Base-by-base conservation (phyloP, 2,329 filamentous ascomycete genomes). In the Sporothrix humicola region DNA sequence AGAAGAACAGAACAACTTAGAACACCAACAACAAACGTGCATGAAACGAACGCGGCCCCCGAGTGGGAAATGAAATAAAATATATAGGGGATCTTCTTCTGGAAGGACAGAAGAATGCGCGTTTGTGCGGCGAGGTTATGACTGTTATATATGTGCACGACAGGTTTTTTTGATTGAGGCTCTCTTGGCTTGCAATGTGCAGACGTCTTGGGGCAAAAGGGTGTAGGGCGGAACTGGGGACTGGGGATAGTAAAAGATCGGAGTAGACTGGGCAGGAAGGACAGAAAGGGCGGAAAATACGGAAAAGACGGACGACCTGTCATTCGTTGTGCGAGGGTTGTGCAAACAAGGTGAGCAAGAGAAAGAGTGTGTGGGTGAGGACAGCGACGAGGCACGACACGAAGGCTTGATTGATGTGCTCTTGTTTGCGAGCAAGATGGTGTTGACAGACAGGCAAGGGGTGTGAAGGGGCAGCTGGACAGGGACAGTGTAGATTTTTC, bases 391-490 rank as follows among this genome's bases (percentile, higher is more conserved):
- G n/a, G 17, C 12, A 8, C 23, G 15, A 46, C 37, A 20, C 6
- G 7, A 12, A 13, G 12, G 42, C 10, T 15, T 66, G 2, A 48
- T 44, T 20, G 59, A 2, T 12, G n/a, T 65, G 20, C 9, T n/a
- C 20, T 23, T 26, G 20, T 17, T 56, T 20, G 20, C 3, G 48
- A 6, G 12, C 3, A 50, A 52, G 48, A 69, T 54, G 66, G 66
- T 54, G 50, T 69, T 6, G 66, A 20, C 17, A 69, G 3, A 3
- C 48, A 70, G 20, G 68, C 59, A 71, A 71, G 54, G 56, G 54
- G 44, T n/a, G 23, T 37, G 26, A 56, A 54, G 17, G 12, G 48
- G 61, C 58, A 54, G 48, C 48, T 48, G 42, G 37, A 54, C 26
- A 54, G 26, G 1, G 37, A 37, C 48, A 6, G 37, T 46, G 59